Percentiles rank a stretch among this genome's conserved stretches.
Conservation (phyloP, 805 yeast genomes). For the Saccharomycopsis capsularis region DNA sequence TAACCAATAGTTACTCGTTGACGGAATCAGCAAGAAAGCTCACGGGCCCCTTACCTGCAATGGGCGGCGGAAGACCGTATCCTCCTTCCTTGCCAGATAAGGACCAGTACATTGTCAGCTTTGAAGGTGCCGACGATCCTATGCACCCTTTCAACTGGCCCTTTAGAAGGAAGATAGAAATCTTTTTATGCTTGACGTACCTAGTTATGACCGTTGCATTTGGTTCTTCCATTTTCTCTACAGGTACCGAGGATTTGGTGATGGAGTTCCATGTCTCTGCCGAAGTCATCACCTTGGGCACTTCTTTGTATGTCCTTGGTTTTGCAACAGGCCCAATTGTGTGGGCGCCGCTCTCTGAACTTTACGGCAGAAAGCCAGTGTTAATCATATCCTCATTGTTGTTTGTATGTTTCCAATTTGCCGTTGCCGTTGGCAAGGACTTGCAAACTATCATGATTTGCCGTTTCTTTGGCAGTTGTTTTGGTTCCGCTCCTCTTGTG, state of each 20-base stretch:
- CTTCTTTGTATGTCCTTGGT: constrained; percentile 82
- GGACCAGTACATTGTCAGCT: constrained; percentile 57
- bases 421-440: constrained; percentile 71
- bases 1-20: constrained; percentile 34
- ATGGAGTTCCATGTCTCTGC: constrained; percentile 50
- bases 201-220: constrained; percentile 51
- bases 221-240: constrained; percentile 81
- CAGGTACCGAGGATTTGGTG: constrained; percentile 45
- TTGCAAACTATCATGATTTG: constrained; percentile 69
- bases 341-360: constrained; percentile 86
- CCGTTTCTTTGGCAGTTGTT: constrained; percentile 72
- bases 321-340: constrained; percentile 88
- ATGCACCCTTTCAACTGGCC: constrained; percentile 77
- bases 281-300: constrained; percentile 67
- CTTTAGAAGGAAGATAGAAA: constrained; percentile 35
- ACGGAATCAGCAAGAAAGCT: constrained; percentile 28
- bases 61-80: constrained; percentile 62
- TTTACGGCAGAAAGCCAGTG: constrained; percentile 57
- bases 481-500: constrained; percentile 81
- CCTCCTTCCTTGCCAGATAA: constrained; percentile 56
- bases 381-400: constrained; percentile 51
- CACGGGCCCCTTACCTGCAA: constrained; percentile 40
- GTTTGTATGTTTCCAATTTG: constrained; percentile 56
- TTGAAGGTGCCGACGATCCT: constrained; percentile 76
- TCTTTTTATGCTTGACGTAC: constrained; percentile 42